Base-by-base conservation (phyloP, 2,329 filamentous ascomycete species). In the Talaromyces sp. region DNA sequence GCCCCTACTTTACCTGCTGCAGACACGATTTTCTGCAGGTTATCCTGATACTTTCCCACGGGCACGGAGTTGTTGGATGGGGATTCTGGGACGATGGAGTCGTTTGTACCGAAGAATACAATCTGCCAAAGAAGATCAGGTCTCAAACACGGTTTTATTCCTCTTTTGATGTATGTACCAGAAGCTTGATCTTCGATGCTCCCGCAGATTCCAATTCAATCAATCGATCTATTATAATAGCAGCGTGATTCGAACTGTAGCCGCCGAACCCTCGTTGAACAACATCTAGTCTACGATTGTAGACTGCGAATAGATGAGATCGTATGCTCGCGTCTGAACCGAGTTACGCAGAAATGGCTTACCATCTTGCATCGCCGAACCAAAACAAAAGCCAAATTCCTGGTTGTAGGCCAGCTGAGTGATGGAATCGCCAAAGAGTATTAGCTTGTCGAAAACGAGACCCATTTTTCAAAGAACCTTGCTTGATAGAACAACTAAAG, bases 351-450 rank as follows among this genome's bases (percentile, higher is more conserved):
- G 2, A 4, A 15, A n/a, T n/a, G 43, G 19, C 29, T 62, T 54
- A 62, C 60, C 47, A 62, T 62, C 25, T 62, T 62, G 60, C 60
- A 62, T 54, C 31, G 60, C 60, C 6, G 60, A 2, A 5, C 60
- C 60, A 31, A 54, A 62, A 22, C 31, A 54, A n/a, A 62, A 62
- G 19, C 60, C 60, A 17, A 38, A 29, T 54, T 53, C 34, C n/a
- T 54, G 60, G 31, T 40, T 38, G 34, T 62, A 54, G 3, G 60
- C 60, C 15, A 62, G 60, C 19, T 62, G 47, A 2, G 60, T 62
- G 34, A 62, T 62, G 22, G 60, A 62, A 17, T 62, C 60, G 5
- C 60, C 60, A 5, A 62, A 62, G n/a, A 62, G 60, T 8, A 62
- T 19, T 5, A 43, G 31, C 22, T 54, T 54, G 25, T 62, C 47